phyloP scores from a whole-genome alignment of 2,329 filamentous ascomycete species.

The Helotiales sp. region DNA sequence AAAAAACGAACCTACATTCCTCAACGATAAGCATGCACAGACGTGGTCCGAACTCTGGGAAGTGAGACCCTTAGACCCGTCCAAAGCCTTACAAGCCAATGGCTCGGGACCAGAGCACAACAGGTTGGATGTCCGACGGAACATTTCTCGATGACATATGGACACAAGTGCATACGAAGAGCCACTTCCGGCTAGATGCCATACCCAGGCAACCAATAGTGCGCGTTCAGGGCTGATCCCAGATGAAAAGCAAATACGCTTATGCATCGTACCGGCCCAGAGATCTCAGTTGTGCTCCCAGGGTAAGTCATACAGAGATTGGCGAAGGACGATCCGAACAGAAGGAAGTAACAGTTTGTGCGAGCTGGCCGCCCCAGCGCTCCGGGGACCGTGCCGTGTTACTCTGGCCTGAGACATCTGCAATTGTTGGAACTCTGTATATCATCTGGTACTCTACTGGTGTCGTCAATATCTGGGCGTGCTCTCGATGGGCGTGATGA shows the following conservation, averaged over 20 bases:
- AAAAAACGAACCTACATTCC: conserved; percentile 13
- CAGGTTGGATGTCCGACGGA: background rate
- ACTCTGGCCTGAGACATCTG: background rate
- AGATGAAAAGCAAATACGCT: conserved; percentile 9
- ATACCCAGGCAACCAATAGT: conserved; percentile 8
- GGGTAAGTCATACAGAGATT: conserved; percentile 23
- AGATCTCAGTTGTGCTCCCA: conserved; percentile 24
- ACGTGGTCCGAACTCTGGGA: conserved; percentile 1
- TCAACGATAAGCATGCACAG: conserved; percentile 13
- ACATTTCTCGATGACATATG: background rate
- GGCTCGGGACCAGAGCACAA: background rate
- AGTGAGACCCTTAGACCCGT: background rate
- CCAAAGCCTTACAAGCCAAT: background rate
- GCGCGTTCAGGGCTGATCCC: conserved; percentile 3
- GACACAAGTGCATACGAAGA: background rate
- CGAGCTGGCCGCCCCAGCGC: background rate
- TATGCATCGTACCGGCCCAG: conserved; percentile 20
- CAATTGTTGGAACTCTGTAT: background rate
- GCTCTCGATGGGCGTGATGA: background rate
- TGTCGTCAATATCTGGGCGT: background rate
- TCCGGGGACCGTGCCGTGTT: background rate
- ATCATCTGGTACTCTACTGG: background rate
- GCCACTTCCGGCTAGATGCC: background rate
- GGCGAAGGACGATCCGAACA: conserved; percentile 24
- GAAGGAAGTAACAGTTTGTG: conserved; percentile 4